Conservation (phyloP, 257 asterid genomes). For the Solanum neorickii region DNA sequence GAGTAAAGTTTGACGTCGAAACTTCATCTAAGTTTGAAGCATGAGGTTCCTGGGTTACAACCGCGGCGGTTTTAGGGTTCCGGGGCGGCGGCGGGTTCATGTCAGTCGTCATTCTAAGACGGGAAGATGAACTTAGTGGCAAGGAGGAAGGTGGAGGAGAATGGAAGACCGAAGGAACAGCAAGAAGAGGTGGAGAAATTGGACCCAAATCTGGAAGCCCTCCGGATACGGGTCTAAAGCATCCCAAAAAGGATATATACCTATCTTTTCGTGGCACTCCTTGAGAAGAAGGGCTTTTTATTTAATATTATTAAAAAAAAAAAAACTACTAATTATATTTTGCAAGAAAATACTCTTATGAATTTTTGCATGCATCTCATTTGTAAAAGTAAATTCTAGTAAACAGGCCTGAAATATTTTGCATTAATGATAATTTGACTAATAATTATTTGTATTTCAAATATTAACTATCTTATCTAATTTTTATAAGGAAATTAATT, state of each 20-base stretch:
- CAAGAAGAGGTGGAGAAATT: not conserved
- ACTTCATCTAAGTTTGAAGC: not conserved
- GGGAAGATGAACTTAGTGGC: not conserved
- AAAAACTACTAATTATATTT: too few relatives aligned
- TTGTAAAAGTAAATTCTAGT: too few relatives aligned
- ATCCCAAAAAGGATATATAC: not conserved
- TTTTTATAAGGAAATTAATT: too few relatives aligned
- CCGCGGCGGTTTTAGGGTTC: constrained; percentile 15
- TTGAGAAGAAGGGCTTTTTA: not conserved
- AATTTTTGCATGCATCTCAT: too few relatives aligned
- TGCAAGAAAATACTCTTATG: too few relatives aligned
- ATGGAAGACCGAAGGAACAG: not conserved
- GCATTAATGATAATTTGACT: too few relatives aligned
- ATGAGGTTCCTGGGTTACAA: constrained; percentile 19
- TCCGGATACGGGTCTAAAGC: not conserved
- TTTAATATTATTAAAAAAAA: too few relatives aligned
- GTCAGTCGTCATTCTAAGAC: constrained; percentile 28
- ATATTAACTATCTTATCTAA: too few relatives aligned
- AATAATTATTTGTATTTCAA: too few relatives aligned
- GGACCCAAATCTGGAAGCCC: not conserved
- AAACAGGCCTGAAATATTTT: too few relatives aligned
- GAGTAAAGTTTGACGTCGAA: constrained; percentile 16
- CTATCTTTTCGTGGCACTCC: not conserved
- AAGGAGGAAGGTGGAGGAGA: not conserved
- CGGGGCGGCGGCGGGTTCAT: constrained; percentile 74